phyloP scores from a whole-genome alignment of 2,329 filamentous ascomycete species.

The Neodidymelliopsis sp. region DNA sequence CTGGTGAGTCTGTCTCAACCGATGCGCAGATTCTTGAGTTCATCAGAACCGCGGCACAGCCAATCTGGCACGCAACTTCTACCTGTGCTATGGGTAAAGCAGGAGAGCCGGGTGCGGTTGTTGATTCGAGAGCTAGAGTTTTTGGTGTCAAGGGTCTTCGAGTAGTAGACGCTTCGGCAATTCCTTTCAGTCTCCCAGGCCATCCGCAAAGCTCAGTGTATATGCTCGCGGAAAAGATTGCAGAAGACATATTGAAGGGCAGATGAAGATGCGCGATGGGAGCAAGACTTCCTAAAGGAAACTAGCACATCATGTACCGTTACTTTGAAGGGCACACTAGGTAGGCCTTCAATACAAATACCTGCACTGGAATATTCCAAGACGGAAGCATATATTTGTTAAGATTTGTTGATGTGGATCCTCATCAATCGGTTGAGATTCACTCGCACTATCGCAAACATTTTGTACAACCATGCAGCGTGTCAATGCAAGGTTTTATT shows the following conservation, averaged over 20 bases:
- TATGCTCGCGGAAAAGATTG: constrained; percentile 31
- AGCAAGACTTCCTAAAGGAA: no score
- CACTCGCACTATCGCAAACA: constrained; percentile 1
- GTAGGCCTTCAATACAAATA: no score
- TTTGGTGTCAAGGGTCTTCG: constrained; percentile 45
- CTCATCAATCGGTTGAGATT: no score
- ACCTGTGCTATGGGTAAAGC: constrained; percentile 38
- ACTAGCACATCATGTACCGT: no score
- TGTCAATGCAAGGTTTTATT: neutral
- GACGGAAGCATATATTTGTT: no score
- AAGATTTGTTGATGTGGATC: no score
- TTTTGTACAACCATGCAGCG: neutral
- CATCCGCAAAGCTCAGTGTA: constrained; percentile 41
- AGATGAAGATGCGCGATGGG: neutral
- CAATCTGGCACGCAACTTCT: constrained; percentile 31
- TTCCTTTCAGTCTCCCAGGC: constrained; percentile 47
- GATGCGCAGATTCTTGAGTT: constrained; percentile 48
- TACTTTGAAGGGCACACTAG: no score
- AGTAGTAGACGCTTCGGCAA: constrained; percentile 44
- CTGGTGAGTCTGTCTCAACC: constrained; percentile 29
- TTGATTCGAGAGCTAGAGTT: constrained; percentile 45
- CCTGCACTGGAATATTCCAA: no score
- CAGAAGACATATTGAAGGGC: constrained; percentile 16
- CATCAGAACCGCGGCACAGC: constrained; percentile 18
- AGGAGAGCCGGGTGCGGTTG: constrained; percentile 40